Conservation (phyloP, 345 rosid genomes). For the Streptanthus diversifolius region DNA sequence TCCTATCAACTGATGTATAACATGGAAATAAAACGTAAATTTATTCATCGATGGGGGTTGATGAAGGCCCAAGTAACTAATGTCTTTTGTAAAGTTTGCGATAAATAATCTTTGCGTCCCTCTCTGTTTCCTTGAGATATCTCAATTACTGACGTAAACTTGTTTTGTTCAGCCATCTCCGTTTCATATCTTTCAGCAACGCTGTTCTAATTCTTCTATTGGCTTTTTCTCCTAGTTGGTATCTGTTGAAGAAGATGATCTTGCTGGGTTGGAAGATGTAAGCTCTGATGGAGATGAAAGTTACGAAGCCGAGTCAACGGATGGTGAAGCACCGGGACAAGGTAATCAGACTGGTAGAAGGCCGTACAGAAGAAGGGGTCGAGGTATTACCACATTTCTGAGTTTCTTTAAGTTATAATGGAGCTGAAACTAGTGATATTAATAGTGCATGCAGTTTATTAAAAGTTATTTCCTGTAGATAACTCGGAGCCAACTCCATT, state of each 20-base stretch:
- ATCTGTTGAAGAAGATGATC: conserved; percentile 97
- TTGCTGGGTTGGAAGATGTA: conserved; percentile 97
- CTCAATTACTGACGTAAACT: background rate
- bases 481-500: conserved; percentile 72
- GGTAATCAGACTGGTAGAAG: conserved; percentile 73
- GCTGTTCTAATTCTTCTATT: conserved; percentile 24
- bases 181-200: conserved; percentile 1
- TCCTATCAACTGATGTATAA: background rate
- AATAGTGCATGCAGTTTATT: background rate
- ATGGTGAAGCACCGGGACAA: conserved; percentile 66
- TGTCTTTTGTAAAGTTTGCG: background rate
- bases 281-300: conserved; percentile 96
- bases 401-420: background rate
- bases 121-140: background rate
- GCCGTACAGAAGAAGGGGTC: conserved; percentile 70
- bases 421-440: conserved; percentile 1
- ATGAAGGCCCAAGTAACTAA: background rate
- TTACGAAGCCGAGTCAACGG: conserved; percentile 88
- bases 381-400: conserved; percentile 46
- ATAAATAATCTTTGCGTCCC: background rate
- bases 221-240: conserved; percentile 55
- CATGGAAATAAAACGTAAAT: background rate
- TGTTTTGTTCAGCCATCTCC: background rate
- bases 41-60: conserved; percentile 5
- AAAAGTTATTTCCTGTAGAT: conserved; percentile 47